Evolutionary conservation across 805 yeast species (phyloP).

Genomic region (Teunomyces barrocoloradensis): DNA sequence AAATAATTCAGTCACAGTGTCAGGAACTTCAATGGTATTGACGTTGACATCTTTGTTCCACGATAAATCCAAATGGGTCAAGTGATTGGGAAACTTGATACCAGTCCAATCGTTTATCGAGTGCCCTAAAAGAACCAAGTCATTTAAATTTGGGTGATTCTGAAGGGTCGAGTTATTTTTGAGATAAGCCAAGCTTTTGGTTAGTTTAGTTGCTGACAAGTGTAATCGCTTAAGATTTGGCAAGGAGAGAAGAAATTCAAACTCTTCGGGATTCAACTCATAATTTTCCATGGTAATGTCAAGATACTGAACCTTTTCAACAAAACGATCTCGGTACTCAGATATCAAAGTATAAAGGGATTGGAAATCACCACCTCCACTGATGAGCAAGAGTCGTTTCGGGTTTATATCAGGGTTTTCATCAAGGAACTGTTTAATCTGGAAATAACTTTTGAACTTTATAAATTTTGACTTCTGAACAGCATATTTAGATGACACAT

Average conservation of each 20-base stretch:
- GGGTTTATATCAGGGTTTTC: constrained; percentile 30
- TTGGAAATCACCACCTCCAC: constrained; percentile 28
- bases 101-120: constrained; percentile 27
- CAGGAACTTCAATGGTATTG: constrained; percentile 22
- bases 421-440: constrained; percentile 30
- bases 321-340: constrained; percentile 17
- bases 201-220: constrained; percentile 22
- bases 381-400: constrained; percentile 20
- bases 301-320: constrained; percentile 11
- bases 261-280: constrained; percentile 16
- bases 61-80: constrained; percentile 32
- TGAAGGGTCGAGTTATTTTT: constrained; percentile 7
- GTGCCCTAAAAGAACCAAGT: constrained; percentile 35
- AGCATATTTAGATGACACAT: constrained; percentile 6
- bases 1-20: constrained; percentile 23
- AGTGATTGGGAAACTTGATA: constrained; percentile 22
- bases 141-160: constrained; percentile 15
- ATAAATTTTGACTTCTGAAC: constrained; percentile 6
- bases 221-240: constrained; percentile 30
- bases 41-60: constrained; percentile 29
- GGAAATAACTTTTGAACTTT: constrained; percentile 23
- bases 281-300: constrained; percentile 29
- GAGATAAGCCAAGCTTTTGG: constrained; percentile 5
- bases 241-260: constrained; percentile 20
- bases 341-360: constrained; percentile 24